Evolutionary conservation across 202 grass and related monocot genomes (phyloP).

Genomic region (Setaria italica): DNA sequence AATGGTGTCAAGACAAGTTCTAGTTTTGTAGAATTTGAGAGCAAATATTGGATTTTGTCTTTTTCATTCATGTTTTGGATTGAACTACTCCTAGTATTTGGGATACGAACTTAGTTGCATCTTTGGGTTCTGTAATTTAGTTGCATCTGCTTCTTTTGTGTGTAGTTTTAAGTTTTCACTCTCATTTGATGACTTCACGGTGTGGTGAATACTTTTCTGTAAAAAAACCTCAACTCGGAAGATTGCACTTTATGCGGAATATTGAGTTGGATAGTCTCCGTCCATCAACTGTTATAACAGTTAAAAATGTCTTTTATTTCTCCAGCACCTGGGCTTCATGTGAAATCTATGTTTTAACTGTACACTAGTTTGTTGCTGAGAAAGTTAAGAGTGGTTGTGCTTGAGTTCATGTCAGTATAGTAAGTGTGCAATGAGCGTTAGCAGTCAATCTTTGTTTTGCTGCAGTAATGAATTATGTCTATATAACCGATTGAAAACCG

Average conservation of each 20-base stretch:
- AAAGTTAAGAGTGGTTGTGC: neutral
- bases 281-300: slow-evolving; percentile 6
- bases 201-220: neutral
- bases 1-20: slow-evolving; percentile 12
- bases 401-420: neutral
- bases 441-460: neutral
- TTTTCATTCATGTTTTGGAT: neutral
- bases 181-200: no score
- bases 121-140: neutral
- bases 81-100: neutral
- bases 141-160: neutral
- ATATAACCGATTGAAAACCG: neutral
- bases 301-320: neutral
- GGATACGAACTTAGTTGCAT: neutral
- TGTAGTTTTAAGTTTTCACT: neutral
- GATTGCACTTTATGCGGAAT: neutral
- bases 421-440: neutral
- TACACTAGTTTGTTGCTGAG: neutral
- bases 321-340: no score
- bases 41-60: neutral
- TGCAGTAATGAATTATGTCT: neutral
- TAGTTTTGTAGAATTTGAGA: neutral
- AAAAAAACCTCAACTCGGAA: neutral
- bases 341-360: neutral
- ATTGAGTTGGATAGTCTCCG: neutral